Evolutionary conservation across 208 protist species (phyloP).

Genomic region (Crithidia acanthocephali): DNA sequence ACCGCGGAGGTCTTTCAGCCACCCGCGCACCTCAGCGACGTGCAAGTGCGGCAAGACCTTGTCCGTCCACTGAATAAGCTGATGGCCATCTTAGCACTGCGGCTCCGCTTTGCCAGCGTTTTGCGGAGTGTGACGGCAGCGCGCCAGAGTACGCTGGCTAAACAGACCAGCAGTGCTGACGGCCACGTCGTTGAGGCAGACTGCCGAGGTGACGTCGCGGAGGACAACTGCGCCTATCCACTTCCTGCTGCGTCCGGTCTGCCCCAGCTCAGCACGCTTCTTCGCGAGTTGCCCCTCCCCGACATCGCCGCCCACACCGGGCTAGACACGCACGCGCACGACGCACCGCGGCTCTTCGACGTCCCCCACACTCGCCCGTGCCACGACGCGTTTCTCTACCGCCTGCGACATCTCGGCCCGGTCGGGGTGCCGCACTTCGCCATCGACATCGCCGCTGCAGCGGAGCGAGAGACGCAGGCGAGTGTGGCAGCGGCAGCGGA

Average conservation of each 20-base stretch:
- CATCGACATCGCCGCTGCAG: slow-evolving; percentile 19
- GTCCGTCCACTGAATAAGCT: slow-evolving; percentile 35
- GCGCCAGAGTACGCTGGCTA: not conserved
- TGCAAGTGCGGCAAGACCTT: slow-evolving; percentile 29
- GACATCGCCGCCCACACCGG: not conserved
- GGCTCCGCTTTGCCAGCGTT: slow-evolving; percentile 26
- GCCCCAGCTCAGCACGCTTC: slow-evolving; percentile 18
- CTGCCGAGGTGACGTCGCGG: not conserved
- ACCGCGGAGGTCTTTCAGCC: not conserved
- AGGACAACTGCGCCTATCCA: not conserved
- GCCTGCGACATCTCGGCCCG: slow-evolving; percentile 18
- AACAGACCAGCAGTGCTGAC: not conserved
- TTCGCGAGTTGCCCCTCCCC: slow-evolving; percentile 15
- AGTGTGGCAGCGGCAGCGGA: not conserved
- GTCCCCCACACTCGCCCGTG: slow-evolving; percentile 7
- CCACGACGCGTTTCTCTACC: slow-evolving; percentile 32
- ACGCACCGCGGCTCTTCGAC: slow-evolving; percentile 7
- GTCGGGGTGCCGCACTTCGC: slow-evolving; percentile 20
- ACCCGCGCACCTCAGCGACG: slow-evolving; percentile 29
- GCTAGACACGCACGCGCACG: not conserved
- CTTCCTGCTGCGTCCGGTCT: not conserved
- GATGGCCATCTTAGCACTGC: slow-evolving; percentile 33
- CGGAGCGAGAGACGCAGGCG: slow-evolving; percentile 18
- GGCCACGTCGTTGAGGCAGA: not conserved
- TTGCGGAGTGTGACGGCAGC: slow-evolving; percentile 10